Base-by-base conservation (phyloP, 164 flowering plant genomes). In the Magnolia kwangsiensis region DNA sequence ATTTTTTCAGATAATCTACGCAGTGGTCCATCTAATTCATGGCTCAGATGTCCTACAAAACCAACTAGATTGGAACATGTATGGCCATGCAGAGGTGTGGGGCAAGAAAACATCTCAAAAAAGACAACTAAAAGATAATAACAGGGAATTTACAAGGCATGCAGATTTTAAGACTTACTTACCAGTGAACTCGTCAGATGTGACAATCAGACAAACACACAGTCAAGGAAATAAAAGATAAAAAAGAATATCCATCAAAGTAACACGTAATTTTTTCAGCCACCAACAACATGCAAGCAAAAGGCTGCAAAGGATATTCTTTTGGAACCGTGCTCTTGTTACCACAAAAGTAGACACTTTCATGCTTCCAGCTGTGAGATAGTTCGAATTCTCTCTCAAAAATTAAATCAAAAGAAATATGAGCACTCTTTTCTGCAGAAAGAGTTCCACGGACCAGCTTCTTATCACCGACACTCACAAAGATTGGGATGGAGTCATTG, bases 381-480 rank as follows among this genome's bases (percentile, higher is more conserved):
- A 92, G 88, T 81, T 89, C 94, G 84, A 94, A 92, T 24, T 89
- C 92, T 69, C 85, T 86, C 77, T 92, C 92, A 78, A 94, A 86
- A 0, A 92, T 87, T 73, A n/a, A 94, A 72, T 94, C 97, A n/a
- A 79, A 83, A 85, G 83, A 49, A 10, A 90, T 19, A 20, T 92
- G 92, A 49, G 93, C 83, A 50, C 80, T 70, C 8, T 84, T 87
- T 18, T 88, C 87, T 0, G 84, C 3, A 0, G 89, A 83, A 19
- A 94, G 90, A 8, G 87, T 82, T 67, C 97, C 98, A 27, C 92
- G 24, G 23, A 88, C 89, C 74, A 87, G 76, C 78, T 88, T 88
- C 81, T 91, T 74, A 18, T 72, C 87, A 51, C 70, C 85, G 74
- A 91, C 2, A 6, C 84, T 89, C 79, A 92, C 78, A 79, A 67